Conservation (phyloP, 371 early-diverging fungal species). For the Mortierella sp. region DNA sequence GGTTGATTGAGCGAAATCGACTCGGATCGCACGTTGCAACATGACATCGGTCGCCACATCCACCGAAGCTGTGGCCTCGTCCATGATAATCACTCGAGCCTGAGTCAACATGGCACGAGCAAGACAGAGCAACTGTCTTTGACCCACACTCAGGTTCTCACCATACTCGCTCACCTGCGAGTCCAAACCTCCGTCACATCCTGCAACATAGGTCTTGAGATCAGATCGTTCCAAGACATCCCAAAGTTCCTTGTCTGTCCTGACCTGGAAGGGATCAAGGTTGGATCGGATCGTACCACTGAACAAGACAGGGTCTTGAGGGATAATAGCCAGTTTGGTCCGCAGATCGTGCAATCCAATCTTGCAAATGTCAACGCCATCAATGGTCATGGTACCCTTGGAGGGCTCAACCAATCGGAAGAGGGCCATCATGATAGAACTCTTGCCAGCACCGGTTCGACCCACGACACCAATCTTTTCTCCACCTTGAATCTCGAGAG, state of each 20-base stretch:
- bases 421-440: conserved; percentile 66
- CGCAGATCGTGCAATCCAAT: conserved; percentile 69
- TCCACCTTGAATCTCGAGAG: conserved; percentile 59
- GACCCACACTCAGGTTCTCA: conserved; percentile 67
- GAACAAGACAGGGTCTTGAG: conserved; percentile 72
- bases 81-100: conserved; percentile 76
- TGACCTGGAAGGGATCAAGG: conserved; percentile 69
- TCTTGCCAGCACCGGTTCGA: conserved; percentile 74
- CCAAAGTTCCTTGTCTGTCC: conserved; percentile 75
- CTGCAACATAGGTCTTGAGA: conserved; percentile 49
- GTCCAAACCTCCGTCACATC: conserved; percentile 57
- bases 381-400: conserved; percentile 67
- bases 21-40: conserved; percentile 83
- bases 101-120: conserved; percentile 70
- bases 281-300: conserved; percentile 71
- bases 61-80: conserved; percentile 86
- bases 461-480: conserved; percentile 72
- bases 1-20: conserved; percentile 57
- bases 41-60: conserved; percentile 80
- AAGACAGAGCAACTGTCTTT: conserved; percentile 64
- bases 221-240: conserved; percentile 62
- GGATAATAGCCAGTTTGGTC: conserved; percentile 67
- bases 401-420: conserved; percentile 70
- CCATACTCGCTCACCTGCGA: conserved; percentile 58
- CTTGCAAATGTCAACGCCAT: conserved; percentile 67